Conservation (phyloP, 2,329 filamentous ascomycete genomes). For the Aschersonia sp. region DNA sequence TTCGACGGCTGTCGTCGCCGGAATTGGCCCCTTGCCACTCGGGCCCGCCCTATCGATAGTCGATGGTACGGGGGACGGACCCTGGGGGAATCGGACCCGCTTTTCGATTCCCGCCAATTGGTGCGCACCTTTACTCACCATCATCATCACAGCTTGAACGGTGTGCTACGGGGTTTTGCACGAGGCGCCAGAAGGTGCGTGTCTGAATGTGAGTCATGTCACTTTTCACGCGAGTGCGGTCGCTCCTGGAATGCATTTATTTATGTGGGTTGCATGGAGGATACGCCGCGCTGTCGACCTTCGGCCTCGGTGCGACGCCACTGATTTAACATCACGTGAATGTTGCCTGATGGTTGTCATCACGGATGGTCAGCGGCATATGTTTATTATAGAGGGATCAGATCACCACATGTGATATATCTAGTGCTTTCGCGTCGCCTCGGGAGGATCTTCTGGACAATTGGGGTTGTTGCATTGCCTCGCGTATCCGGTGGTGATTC, state of each 20-base stretch:
- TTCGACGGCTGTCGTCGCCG: background rate
- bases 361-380: background rate
- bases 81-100: background rate
- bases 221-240: background rate
- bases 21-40: background rate
- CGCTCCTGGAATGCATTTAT: background rate
- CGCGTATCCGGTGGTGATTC: no score
- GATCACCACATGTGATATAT: background rate
- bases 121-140: no score
- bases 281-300: background rate
- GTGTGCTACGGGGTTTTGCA: no score
- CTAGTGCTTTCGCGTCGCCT: background rate
- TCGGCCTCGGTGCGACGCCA: background rate
- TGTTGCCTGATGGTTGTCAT: background rate
- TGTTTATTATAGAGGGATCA: background rate
- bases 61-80: background rate
- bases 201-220: no score
- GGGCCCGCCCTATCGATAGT: background rate
- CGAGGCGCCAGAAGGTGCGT: no score
- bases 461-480: no score
- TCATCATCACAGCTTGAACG: no score
- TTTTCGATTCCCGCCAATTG: no score
- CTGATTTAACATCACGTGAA: background rate
- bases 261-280: background rate
- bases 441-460: no score